These are phyloP conservation scores for Globisporangium irregulare DNA, from an alignment of 352 stramenopile species.

Conservation along the genomic window DNA sequence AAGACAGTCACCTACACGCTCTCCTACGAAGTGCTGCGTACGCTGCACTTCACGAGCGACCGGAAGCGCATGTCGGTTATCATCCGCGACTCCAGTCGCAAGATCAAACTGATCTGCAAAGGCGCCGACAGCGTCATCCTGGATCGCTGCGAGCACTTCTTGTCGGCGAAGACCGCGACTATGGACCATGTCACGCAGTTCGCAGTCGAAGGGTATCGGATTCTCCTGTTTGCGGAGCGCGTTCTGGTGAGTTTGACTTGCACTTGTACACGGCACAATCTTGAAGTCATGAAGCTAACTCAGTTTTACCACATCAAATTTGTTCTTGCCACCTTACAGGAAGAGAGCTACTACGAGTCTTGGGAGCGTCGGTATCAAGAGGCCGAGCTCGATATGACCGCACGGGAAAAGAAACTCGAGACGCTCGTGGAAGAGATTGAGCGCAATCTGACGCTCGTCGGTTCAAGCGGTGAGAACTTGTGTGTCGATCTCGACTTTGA, in stretches of 20 bases:
- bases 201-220: constrained; percentile 80
- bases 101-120: constrained; percentile 76
- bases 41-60: constrained; percentile 76
- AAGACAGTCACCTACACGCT: constrained; percentile 68
- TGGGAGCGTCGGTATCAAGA: constrained; percentile 70
- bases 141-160: constrained; percentile 58
- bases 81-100: constrained; percentile 48
- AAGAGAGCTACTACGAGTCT: constrained; percentile 59
- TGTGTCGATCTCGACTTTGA: background rate
- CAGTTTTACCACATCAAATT: background rate
- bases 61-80: constrained; percentile 85
- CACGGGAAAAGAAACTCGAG: constrained; percentile 60
- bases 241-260: constrained; percentile 49
- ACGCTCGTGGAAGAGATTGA: constrained; percentile 79
- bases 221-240: constrained; percentile 79
- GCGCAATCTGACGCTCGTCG: constrained; percentile 75
- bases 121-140: constrained; percentile 77
- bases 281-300: background rate
- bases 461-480: constrained; percentile 67
- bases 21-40: constrained; percentile 64
- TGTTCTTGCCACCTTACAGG: constrained; percentile 22
- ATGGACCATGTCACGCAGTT: constrained; percentile 84
- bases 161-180: constrained; percentile 48
- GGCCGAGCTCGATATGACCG: constrained; percentile 67
- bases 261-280: background rate